Evolutionary conservation across 2,329 filamentous ascomycete genomes (phyloP), one percentile per base, ranked within the genome.

Genomic region (Ophiostoma angusticollis): DNA sequence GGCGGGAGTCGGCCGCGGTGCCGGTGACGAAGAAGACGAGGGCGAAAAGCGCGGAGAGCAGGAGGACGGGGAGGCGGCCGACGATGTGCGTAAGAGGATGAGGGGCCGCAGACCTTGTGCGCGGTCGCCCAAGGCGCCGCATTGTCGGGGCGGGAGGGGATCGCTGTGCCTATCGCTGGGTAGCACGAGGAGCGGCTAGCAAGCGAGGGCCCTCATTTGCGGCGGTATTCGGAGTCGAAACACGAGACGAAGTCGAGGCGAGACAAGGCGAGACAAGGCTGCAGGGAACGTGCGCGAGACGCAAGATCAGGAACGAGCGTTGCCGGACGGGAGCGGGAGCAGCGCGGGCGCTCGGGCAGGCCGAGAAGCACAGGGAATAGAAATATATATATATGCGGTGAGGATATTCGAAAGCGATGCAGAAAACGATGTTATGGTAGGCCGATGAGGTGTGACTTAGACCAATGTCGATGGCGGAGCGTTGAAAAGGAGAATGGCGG

Each of bases 1-100:
- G 71, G 35, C 72, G 67, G 1, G 85, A 93, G 57, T 82, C 73
- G 47, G 78, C 81, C 75, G 57, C 46, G 5, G 33, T 31, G 44
- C 41, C 46, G 43, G 35, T 21, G 7, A 42, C 13, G 11, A 46
- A 18, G 14, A 33, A 24, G 9, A 13, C 13, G 14, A 41, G 17
- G 17, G 33, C 21, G 28, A 45, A 13, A 4, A 37, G 18, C n/a
- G 23, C n/a, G 18, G 30, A 35, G 19, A 41, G 12, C 25, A 39
- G 12, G 23, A 42, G 9, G n/a, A 16, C 24, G 14, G 18, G 13
- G 3, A 13, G 11, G 13, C 3, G 18, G 9, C 17, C 19, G 17
- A 23, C n/a, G n/a, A n/a, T n/a, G 18, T 9, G 18, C 7, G 25
- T 13, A 2, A 2, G 31, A 21, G 19, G 18, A 11, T 13, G 33